phyloP scores from a whole-genome alignment of 768 basidiomycete genomes.

The Boletellus ananiceps region DNA sequence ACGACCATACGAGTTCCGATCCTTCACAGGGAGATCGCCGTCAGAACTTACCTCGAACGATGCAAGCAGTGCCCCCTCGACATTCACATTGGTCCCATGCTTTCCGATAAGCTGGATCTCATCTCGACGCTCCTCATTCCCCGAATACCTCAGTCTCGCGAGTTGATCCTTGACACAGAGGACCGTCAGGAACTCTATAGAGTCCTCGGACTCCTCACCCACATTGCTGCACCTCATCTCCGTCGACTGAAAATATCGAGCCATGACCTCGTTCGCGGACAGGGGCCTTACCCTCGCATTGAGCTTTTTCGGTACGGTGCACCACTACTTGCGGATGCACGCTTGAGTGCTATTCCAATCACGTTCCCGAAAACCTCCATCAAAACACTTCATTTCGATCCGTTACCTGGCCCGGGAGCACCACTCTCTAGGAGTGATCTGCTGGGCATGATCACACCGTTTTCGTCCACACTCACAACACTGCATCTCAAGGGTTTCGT shows the following conservation, averaged over 20 bases:
- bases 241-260: constrained; percentile 29
- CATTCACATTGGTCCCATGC: constrained; percentile 29
- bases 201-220: constrained; percentile 21
- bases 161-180: constrained; percentile 29
- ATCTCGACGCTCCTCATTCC: constrained; percentile 26
- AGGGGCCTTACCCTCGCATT: constrained; percentile 27
- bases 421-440: constrained; percentile 27
- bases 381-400: constrained; percentile 34
- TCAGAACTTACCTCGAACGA: constrained; percentile 29
- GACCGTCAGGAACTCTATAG: constrained; percentile 28
- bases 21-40: constrained; percentile 24
- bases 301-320: constrained; percentile 32
- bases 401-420: constrained; percentile 25
- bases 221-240: constrained; percentile 24
- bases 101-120: constrained; percentile 26
- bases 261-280: constrained; percentile 18
- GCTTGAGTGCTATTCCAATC: constrained; percentile 32
- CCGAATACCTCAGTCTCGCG: constrained; percentile 30
- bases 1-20: constrained; percentile 31
- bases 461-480: constrained; percentile 24
- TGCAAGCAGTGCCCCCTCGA: constrained; percentile 31
- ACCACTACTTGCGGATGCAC: constrained; percentile 28
- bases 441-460: constrained; percentile 28
- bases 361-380: constrained; percentile 26
- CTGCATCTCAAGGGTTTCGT: constrained; percentile 32